These are phyloP conservation scores for Boletus edulis DNA, from an alignment of 768 basidiomycete species.

Conservation along the genomic window DNA sequence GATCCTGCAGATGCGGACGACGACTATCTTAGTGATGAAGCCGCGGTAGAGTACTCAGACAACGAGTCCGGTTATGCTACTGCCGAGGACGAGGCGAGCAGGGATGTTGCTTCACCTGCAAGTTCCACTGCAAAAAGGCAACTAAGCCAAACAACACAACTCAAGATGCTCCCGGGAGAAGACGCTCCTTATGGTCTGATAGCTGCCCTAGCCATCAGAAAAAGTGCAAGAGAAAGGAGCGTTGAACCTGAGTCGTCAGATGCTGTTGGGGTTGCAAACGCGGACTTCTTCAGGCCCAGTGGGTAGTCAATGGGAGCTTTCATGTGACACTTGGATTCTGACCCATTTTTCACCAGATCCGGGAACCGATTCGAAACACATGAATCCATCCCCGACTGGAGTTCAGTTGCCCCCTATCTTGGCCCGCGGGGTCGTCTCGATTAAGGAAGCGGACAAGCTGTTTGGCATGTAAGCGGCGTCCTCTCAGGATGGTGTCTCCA, in stretches of 20 bases:
- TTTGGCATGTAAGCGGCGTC: constrained; percentile 59
- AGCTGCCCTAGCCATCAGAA: constrained; percentile 57
- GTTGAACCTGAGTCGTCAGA: constrained; percentile 45
- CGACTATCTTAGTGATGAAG: constrained; percentile 36
- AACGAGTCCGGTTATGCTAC: constrained; percentile 34
- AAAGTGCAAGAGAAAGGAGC: constrained; percentile 38
- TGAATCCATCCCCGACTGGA: constrained; percentile 38
- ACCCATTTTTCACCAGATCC: constrained; percentile 33
- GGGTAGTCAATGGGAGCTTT: constrained; percentile 20
- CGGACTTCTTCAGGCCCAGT: constrained; percentile 68
- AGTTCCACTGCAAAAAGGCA: constrained; percentile 39
- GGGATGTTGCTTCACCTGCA: constrained; percentile 30
- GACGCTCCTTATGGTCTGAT: constrained; percentile 76
- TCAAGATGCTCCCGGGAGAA: constrained; percentile 56
- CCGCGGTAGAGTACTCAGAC: constrained; percentile 32
- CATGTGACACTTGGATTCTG: not conserved
- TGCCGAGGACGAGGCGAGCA: constrained; percentile 21
- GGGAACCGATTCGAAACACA: constrained; percentile 39
- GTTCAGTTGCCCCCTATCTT: constrained; percentile 65
- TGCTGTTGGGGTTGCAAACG: constrained; percentile 63
- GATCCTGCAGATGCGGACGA: constrained; percentile 52
- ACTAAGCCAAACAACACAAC: constrained; percentile 36
- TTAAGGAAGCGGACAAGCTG: constrained; percentile 64
- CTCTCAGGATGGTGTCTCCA: not conserved
- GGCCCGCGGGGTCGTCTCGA: constrained; percentile 57